A percentile compares a stretch with the other conserved stretches of the same genome.
Conservation (phyloP, 129 eudicot genomes). For the Smallanthus sonchifolius region DNA sequence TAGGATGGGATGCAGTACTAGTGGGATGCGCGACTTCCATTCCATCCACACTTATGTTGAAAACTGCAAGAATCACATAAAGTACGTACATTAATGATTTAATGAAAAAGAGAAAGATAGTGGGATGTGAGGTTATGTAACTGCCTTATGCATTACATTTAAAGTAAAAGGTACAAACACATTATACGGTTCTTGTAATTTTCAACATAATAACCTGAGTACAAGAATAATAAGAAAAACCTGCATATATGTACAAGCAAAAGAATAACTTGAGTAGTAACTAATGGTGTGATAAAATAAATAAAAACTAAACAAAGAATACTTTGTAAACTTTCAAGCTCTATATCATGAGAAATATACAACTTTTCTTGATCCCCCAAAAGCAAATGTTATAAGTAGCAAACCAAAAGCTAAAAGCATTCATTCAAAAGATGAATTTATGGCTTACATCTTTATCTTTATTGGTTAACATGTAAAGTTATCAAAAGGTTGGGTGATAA, state of each 20-base stretch:
- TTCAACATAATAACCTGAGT: no score
- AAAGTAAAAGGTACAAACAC: no score
- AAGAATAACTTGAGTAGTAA: not conserved
- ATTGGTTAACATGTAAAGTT: conserved; percentile 32
- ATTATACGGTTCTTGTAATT: no score
- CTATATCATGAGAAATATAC: not conserved
- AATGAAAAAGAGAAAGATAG: no score
- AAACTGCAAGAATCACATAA: no score
- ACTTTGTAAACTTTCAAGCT: conserved; percentile 17
- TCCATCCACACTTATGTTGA: no score
- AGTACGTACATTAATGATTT: no score
- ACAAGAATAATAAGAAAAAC: not conserved
- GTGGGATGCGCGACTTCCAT: no score
- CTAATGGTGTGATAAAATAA: no score
- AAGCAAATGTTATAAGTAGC: conserved; percentile 17
- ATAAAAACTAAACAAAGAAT: not conserved
- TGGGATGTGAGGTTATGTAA: no score
- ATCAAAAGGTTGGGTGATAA: conserved; percentile 29
- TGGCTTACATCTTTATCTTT: conserved; percentile 33
- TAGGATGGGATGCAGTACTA: no score
- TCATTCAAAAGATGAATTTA: conserved; percentile 29
- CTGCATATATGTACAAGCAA: not conserved
- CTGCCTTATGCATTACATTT: no score
- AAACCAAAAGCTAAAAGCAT: conserved; percentile 22
- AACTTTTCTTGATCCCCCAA: conserved; percentile 17